A percentile compares a stretch with the other conserved stretches of the same genome.
These are phyloP conservation scores for Diospyros kaki DNA, from an alignment of 148 eudicot genomes.

Conservation along the genomic window DNA sequence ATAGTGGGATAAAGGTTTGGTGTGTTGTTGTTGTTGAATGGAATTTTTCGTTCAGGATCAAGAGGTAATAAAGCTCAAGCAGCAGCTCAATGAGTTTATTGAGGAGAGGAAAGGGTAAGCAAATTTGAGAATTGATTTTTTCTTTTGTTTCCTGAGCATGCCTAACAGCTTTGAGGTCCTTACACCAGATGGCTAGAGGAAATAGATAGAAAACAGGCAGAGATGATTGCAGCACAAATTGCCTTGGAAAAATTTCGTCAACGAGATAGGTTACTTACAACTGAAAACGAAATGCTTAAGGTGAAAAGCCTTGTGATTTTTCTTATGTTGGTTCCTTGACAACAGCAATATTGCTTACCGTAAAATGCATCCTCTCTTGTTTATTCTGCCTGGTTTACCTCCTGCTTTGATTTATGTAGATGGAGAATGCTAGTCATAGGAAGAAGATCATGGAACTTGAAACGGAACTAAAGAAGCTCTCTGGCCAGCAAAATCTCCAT, in stretches of 20 bases:
- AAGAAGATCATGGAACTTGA: constrained; percentile 61
- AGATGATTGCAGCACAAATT: constrained; percentile 67
- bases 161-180: constrained; percentile 11
- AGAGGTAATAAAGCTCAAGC: constrained; percentile 55
- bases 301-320: constrained; percentile 22
- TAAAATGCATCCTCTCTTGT: background rate
- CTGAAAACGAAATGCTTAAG: constrained; percentile 84
- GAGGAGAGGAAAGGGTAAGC: constrained; percentile 77
- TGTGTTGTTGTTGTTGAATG: background rate
- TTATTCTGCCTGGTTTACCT: constrained; percentile 4
- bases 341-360: background rate
- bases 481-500: constrained; percentile 89
- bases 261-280: constrained; percentile 40
- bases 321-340: background rate
- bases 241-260: constrained; percentile 69
- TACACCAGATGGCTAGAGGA: constrained; percentile 77
- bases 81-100: constrained; percentile 66
- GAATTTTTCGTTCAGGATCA: constrained; percentile 42
- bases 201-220: constrained; percentile 73
- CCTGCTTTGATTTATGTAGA: constrained; percentile 30
- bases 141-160: constrained; percentile 3
- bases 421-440: constrained; percentile 51
- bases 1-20: too few relatives aligned
- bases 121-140: constrained; percentile 3
- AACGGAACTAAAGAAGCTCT: constrained; percentile 64